Base-by-base conservation (phyloP, 352 stramenopile species). In the Phytophthora ohioensis region DNA sequence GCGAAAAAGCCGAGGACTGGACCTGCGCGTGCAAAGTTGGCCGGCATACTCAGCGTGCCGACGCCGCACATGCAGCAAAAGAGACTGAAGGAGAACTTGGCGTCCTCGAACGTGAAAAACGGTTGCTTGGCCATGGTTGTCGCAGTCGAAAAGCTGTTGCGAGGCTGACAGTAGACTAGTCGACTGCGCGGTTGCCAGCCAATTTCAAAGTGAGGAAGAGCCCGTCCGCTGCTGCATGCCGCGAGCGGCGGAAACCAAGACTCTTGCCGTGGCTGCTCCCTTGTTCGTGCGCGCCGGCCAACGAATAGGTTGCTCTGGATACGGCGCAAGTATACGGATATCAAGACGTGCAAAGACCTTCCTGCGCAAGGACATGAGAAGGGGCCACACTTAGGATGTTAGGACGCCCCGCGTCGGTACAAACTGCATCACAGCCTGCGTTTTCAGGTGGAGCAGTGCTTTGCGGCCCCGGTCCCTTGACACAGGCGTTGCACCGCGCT, bases 61-160 rank as follows among this genome's bases (percentile, higher is more conserved):
- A 92, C 79, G 52, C 84, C 84, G 68, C 81, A 91, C 67, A 91
- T 83, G 39, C 73, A 79, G 58, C 80, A 89, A 74, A 85, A 86
- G 49, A 90, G 73, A 65, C 82, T 88, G 78, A 88, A 86, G 21
- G 80, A 73, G 34, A 68, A 71, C 66, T 89, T 91, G 61, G 75
- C 71, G 54, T 91, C 84, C 72, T 91, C 84, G 30, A 82, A 51
- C 41, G 80, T 89, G 69, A 87, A 85, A 69, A 83, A 81, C 11
- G 68, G 59, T 43, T 73, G 64, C 55, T 69, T 70, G 55, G 48
- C 60, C 59, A 74, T 75, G 42, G 45, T 34, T 58, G 43, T 59
- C 51, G 35, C 54, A n/a, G 51, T 61, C 27, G 55, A 48, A 45
- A 56, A 56, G 38, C 30, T 41, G 35, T 43, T 59, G 63, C 31